Evolutionary conservation across 805 yeast species (phyloP).

Genomic region (Diddensiella santjacobensis): DNA sequence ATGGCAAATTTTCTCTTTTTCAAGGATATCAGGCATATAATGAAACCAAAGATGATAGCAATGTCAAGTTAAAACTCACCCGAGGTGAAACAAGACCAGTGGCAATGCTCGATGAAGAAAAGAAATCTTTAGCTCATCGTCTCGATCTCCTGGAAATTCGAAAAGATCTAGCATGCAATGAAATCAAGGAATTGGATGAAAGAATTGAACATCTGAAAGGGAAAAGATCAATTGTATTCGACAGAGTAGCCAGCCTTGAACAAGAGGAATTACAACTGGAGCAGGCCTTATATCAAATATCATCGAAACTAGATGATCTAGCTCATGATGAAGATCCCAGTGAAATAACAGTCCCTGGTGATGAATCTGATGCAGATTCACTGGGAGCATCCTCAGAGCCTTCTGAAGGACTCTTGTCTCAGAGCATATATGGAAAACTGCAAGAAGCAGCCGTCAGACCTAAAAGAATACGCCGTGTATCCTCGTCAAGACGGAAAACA

Average conservation of each 20-base stretch:
- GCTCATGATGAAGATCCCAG: constrained; percentile 14
- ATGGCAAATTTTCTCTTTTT: constrained; percentile 47
- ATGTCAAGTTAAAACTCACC: constrained; percentile 27
- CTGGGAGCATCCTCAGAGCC: constrained; percentile 5
- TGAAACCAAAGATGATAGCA: constrained; percentile 34
- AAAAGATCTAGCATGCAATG: constrained; percentile 60
- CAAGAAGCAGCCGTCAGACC: constrained; percentile 22
- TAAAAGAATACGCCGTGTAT: background rate
- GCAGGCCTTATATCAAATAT: constrained; percentile 26
- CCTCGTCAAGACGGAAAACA: constrained; percentile 41
- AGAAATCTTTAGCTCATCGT: constrained; percentile 41
- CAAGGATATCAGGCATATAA: constrained; percentile 64
- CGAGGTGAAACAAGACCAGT: constrained; percentile 37
- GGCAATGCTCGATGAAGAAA: constrained; percentile 38
- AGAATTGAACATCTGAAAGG: constrained; percentile 50
- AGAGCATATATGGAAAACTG: constrained; percentile 45
- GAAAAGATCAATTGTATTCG: constrained; percentile 52
- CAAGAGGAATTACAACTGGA: constrained; percentile 57
- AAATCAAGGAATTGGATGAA: constrained; percentile 59
- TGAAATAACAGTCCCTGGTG: constrained; percentile 12
- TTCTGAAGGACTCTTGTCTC: constrained; percentile 31
- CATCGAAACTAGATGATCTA: constrained; percentile 13
- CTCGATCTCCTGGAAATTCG: constrained; percentile 58
- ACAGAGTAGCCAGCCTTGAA: constrained; percentile 57
- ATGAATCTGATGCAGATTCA: background rate